Conservation (phyloP, 805 yeast genomes). For the Saturnispora silvae region DNA sequence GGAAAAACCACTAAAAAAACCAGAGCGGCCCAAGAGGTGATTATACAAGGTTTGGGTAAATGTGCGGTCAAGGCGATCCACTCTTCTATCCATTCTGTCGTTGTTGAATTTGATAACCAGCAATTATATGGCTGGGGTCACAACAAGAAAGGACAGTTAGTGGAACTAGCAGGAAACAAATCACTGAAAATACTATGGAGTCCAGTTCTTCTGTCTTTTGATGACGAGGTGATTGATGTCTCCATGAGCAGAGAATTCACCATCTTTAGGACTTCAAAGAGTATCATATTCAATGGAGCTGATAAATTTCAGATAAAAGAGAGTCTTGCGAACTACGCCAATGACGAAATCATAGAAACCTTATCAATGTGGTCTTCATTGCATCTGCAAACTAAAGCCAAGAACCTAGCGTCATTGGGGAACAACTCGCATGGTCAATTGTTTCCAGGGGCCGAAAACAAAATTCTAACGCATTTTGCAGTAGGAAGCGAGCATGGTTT, state of each 20-base stretch:
- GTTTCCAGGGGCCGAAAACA: slow-evolving; percentile 12
- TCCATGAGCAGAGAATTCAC: slow-evolving; percentile 54
- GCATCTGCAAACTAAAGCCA: slow-evolving; percentile 31
- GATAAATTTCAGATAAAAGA: slow-evolving; percentile 21
- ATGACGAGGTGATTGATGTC: slow-evolving; percentile 12
- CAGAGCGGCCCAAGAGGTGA: background rate
- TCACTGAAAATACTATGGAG: slow-evolving; percentile 17
- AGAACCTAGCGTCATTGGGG: slow-evolving; percentile 43
- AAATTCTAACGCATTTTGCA: slow-evolving; percentile 11
- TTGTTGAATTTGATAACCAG: slow-evolving; percentile 32
- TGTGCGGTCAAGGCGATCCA: slow-evolving; percentile 12
- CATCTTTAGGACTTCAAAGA: slow-evolving; percentile 21
- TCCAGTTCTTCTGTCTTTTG: slow-evolving; percentile 15
- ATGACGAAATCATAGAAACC: slow-evolving; percentile 14
- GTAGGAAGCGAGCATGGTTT: slow-evolving; percentile 89
- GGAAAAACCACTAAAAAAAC: slow-evolving; percentile 19
- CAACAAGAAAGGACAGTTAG: slow-evolving; percentile 50
- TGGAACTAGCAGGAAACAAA: slow-evolving; percentile 12
- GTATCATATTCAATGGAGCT: slow-evolving; percentile 1
- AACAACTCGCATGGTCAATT: slow-evolving; percentile 71
- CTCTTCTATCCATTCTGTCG: slow-evolving; percentile 38
- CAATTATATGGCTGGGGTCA: slow-evolving; percentile 58
- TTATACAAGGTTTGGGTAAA: background rate
- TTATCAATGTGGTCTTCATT: slow-evolving; percentile 73
- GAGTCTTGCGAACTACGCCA: background rate